Evolutionary conservation across 257 asterid species (phyloP), one percentile per base, ranked within the genome.

Genomic region (Paulownia fortunei): DNA sequence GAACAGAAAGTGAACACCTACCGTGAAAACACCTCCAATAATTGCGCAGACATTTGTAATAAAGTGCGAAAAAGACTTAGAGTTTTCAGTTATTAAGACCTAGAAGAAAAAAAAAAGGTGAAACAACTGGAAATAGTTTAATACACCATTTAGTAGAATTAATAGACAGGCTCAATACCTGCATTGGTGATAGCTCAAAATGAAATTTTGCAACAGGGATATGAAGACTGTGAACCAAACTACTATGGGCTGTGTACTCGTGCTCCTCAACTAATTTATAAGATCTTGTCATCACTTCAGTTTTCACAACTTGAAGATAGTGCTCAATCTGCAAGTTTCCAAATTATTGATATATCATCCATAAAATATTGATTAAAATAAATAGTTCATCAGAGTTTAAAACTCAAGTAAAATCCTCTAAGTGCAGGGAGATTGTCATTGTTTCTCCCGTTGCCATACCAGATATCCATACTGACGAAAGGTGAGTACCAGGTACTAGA

Each of bases 11-110:
- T 59, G 63, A 73, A 63, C 41, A 76, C 90, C 44, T 30, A 90
- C 96, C 87, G 96, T 90, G 61, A 87, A 90, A 77, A 90, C 87
- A 62, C 96, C 96, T 81, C 96, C 96, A 56, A 90, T 89, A 30
- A 90, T 89, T 79, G 96, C 92, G 47, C 94, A 90, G 30, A 87
- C 82, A 52, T 86, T 88, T 59, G 96, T 90, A 67, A 89, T 76
- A 42, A 90, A 90, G 82, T 90, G 96, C 12, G 89, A 71, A 47
- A 90, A 90, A 41, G 94, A 88, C 80, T 90, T 89, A 5, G 86
- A 42, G 39, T 87, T 77, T 84, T 87, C 92, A 70, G 90, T 84
- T 72, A 89, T 84, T 42, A 90, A 62, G 66, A 88, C 87, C 96
- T 91, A 47, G 47, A 69, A 73, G 51, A 72, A 63, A 23, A 16